A percentile compares a stretch with the other conserved stretches of the same genome.
Evolutionary conservation across 2,329 filamentous ascomycete species (phyloP).

Genomic region (Pyrenochaeta sp.): DNA sequence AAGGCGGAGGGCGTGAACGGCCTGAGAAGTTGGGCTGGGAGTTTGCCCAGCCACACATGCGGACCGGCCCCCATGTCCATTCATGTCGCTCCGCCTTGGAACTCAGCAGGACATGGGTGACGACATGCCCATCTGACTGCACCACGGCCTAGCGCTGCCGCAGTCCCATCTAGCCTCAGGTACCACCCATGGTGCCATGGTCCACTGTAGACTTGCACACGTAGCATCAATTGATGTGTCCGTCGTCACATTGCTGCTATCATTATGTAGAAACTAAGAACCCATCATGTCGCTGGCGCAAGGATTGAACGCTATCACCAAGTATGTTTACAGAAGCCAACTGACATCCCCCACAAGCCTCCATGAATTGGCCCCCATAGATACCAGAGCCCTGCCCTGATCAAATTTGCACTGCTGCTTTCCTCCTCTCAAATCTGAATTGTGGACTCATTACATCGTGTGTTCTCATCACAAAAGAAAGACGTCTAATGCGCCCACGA

Average conservation of each 20-base stretch:
- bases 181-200: conserved; percentile 15
- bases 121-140: conserved; percentile 24
- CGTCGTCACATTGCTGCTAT: conserved; percentile 34
- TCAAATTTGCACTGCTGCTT: not conserved
- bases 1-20: conserved; percentile 23
- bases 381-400: conserved; percentile 8
- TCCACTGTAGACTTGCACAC: not conserved
- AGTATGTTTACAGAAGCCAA: conserved; percentile 25
- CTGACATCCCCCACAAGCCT: conserved; percentile 6
- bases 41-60: conserved; percentile 40
- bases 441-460: not conserved
- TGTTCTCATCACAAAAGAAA: not conserved
- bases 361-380: conserved; percentile 2
- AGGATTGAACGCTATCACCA: conserved; percentile 25
- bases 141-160: conserved; percentile 18
- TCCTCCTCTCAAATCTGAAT: not conserved
- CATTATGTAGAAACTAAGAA: conserved; percentile 30
- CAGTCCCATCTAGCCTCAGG: conserved; percentile 26
- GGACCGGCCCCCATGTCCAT: conserved; percentile 35
- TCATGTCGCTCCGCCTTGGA: conserved; percentile 36
- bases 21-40: conserved; percentile 28
- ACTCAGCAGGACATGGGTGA: conserved; percentile 25
- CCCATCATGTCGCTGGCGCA: conserved; percentile 13
- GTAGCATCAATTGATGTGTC: too few relatives aligned
- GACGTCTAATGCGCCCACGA: not conserved